These are phyloP conservation scores for Rhodamnia argentea DNA, from an alignment of 345 rosid genomes.

Conservation along the genomic window DNA sequence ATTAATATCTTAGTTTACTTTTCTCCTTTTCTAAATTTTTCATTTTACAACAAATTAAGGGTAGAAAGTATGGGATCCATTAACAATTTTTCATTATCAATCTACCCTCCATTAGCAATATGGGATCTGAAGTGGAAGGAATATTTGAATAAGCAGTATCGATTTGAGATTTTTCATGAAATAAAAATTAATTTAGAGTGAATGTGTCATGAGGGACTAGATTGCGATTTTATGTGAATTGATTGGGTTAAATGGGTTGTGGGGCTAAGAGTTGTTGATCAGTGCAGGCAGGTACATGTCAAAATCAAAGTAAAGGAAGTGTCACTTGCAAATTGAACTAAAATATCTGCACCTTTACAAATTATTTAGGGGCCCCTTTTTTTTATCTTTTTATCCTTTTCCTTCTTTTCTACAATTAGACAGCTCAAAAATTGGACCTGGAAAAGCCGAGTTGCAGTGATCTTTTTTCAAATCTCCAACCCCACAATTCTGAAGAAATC, in stretches of 20 bases:
- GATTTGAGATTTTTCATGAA: no score
- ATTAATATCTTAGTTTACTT: no score
- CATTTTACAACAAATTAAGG: no score
- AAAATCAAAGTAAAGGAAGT: background rate
- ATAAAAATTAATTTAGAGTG: no score
- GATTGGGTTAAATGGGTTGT: background rate
- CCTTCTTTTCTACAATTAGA: background rate
- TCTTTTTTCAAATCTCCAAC: background rate
- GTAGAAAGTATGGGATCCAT: no score
- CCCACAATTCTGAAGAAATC: background rate
- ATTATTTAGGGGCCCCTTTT: background rate
- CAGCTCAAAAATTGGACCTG: background rate
- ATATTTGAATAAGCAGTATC: no score
- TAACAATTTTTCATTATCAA: no score
- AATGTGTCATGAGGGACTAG: no score
- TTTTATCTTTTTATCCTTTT: background rate
- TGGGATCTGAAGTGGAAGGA: no score
- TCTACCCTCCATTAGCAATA: no score
- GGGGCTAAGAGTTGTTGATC: background rate
- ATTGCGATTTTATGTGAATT: no score
- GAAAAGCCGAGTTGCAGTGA: background rate
- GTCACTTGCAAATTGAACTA: background rate
- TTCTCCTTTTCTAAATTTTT: no score
- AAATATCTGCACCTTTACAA: background rate
- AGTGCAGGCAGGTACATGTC: background rate